phyloP scores from a whole-genome alignment of 495 filamentous ascomycete genomes.

The Penicillium crystallinum region DNA sequence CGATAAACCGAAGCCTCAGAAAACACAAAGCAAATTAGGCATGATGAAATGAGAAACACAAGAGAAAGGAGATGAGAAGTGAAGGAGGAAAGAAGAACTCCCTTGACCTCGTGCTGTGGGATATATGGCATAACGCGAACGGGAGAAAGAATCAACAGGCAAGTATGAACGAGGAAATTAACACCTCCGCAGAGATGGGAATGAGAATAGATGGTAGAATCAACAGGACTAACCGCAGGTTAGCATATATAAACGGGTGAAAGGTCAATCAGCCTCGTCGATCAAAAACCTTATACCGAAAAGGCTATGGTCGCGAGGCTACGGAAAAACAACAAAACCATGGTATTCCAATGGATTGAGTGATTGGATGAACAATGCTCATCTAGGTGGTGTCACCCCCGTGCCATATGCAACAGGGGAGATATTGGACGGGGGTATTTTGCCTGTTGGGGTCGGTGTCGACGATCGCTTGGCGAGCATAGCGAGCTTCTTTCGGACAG shows the following conservation, averaged over 20 bases:
- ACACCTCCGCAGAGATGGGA: slow-evolving; percentile 5
- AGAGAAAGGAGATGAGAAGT: slow-evolving; percentile 6
- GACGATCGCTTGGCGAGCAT: slow-evolving; percentile 48
- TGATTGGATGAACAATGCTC: slow-evolving; percentile 9
- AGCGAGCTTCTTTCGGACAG: slow-evolving; percentile 54
- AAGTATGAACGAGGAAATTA: slow-evolving; percentile 8
- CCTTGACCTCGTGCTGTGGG: slow-evolving; percentile 16
- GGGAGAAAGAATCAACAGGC: slow-evolving; percentile 7
- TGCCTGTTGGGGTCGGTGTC: slow-evolving; percentile 32
- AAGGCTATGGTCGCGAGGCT: background rate
- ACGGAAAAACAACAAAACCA: background rate
- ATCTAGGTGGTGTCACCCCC: slow-evolving; percentile 31
- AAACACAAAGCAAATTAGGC: slow-evolving; percentile 4
- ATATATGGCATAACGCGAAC: slow-evolving; percentile 23
- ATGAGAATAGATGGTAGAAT: background rate
- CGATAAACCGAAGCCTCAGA: background rate
- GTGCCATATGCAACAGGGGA: slow-evolving; percentile 24
- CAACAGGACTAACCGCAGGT: background rate
- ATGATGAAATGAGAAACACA: background rate
- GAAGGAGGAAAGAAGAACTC: slow-evolving; percentile 9
- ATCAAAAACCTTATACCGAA: background rate
- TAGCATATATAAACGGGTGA: slow-evolving; percentile 3
- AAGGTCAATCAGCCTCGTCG: background rate
- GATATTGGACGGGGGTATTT: slow-evolving; percentile 30
- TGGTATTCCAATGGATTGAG: slow-evolving; percentile 9